These are phyloP conservation scores for Grosmannia serpens DNA, from an alignment of 2,329 filamentous ascomycete species.

Conservation along the genomic window DNA sequence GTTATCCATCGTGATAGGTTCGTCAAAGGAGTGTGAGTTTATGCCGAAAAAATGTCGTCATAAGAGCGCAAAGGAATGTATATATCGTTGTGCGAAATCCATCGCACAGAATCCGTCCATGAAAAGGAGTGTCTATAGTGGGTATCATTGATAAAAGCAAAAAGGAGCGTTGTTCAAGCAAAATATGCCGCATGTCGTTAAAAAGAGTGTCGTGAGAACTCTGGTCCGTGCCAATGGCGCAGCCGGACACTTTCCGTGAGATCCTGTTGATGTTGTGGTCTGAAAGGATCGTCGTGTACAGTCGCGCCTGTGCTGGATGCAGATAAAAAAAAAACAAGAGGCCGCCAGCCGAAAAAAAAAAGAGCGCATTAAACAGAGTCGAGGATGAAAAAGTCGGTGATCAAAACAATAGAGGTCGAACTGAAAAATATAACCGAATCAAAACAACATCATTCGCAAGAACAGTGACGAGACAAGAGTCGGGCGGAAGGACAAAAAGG, in stretches of 20 bases:
- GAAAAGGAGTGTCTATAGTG: conserved; percentile 34
- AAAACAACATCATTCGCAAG: background rate
- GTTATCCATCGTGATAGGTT: conserved; percentile 22
- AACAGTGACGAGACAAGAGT: background rate
- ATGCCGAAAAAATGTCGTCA: conserved; percentile 21
- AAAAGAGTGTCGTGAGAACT: conserved; percentile 21
- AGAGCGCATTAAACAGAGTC: conserved; percentile 1
- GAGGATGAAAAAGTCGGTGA: conserved; percentile 13
- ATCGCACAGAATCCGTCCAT: conserved; percentile 21
- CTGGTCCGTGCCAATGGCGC: conserved; percentile 10
- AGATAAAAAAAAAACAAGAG: conserved; percentile 1
- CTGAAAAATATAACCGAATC: background rate
- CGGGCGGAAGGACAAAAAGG: background rate
- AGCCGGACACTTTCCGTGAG: conserved; percentile 3
- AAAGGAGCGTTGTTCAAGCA: conserved; percentile 20
- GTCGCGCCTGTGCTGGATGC: conserved; percentile 14
- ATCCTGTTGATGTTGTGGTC: conserved; percentile 1
- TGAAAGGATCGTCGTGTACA: conserved; percentile 9
- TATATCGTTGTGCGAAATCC: conserved; percentile 9
- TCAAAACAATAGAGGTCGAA: conserved; percentile 12
- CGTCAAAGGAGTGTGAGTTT: conserved; percentile 31
- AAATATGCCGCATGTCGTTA: conserved; percentile 7
- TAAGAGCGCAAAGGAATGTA: conserved; percentile 5
- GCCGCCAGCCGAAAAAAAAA: background rate
- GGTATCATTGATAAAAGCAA: conserved; percentile 25